Evolutionary conservation across 768 basidiomycete genomes (phyloP).

Genomic region (Auricularia sp.): DNA sequence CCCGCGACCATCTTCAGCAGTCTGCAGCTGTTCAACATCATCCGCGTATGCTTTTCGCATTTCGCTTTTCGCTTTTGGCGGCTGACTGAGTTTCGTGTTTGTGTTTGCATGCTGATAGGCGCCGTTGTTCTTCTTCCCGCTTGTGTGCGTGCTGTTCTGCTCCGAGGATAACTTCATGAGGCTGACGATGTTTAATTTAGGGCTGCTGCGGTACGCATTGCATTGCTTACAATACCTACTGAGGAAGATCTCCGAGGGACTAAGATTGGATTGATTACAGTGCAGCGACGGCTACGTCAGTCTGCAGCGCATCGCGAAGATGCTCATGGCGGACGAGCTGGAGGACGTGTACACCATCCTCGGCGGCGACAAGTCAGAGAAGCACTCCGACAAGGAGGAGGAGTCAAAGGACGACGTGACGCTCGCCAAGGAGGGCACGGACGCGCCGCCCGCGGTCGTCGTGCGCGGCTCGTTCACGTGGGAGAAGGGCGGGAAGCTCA

Average conservation of each 20-base stretch:
- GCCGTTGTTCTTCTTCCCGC: too few relatives aligned
- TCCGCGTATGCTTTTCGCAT: conserved; percentile 46
- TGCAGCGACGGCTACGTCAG: conserved; percentile 44
- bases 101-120: too few relatives aligned
- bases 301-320: conserved; percentile 36
- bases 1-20: conserved; percentile 47
- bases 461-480: conserved; percentile 44
- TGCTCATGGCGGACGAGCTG: conserved; percentile 48
- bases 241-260: too few relatives aligned
- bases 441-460: conserved; percentile 30
- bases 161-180: too few relatives aligned
- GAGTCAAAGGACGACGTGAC: neutral
- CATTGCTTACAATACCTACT: conserved; percentile 10
- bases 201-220: too few relatives aligned
- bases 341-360: conserved; percentile 33
- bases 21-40: conserved; percentile 52
- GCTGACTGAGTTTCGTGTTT: too few relatives aligned
- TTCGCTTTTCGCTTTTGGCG: conserved; percentile 30
- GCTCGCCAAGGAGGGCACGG: too few relatives aligned
- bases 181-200: too few relatives aligned
- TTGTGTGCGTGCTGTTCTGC: too few relatives aligned
- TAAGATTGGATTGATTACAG: neutral
- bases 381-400: conserved; percentile 4
- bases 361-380: neutral
- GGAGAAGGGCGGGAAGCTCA: conserved; percentile 28